A percentile compares a stretch with the other conserved stretches of the same genome.
Evolutionary conservation across 805 yeast genomes (phyloP).

Genomic region (Schizosaccharomyces pombe): DNA sequence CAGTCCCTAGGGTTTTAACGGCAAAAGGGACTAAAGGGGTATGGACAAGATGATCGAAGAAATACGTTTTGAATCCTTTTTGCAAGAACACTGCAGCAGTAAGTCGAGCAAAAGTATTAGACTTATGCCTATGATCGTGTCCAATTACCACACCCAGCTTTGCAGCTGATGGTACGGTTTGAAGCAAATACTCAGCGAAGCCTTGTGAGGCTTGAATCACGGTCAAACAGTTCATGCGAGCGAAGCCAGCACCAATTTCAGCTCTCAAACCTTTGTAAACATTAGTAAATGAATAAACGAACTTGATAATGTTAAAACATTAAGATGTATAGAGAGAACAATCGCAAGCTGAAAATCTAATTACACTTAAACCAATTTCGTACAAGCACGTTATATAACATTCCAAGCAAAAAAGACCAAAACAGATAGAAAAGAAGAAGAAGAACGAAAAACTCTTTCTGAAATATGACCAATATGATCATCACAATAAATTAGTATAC

Average conservation of each 20-base stretch:
- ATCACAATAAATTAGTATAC: too few species aligned
- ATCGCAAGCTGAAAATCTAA: too few species aligned
- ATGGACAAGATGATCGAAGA: slow-evolving; percentile 23
- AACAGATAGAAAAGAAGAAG: too few species aligned
- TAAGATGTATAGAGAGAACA: too few species aligned
- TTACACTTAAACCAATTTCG: too few species aligned
- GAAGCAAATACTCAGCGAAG: slow-evolving; percentile 15
- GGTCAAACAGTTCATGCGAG: slow-evolving; percentile 71
- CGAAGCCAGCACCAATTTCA: slow-evolving; percentile 74
- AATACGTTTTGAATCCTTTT: slow-evolving; percentile 44
- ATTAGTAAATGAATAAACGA: not conserved
- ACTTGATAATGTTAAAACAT: too few species aligned
- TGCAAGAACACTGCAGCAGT: slow-evolving; percentile 51
- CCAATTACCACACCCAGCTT: slow-evolving; percentile 46
- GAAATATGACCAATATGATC: too few species aligned
- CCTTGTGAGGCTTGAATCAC: slow-evolving; percentile 71
- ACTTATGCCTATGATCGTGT: slow-evolving; percentile 73
- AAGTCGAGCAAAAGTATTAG: slow-evolving; percentile 53
- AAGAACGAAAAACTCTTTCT: too few species aligned
- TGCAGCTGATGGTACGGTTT: slow-evolving; percentile 4
- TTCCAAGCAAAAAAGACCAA: too few species aligned
- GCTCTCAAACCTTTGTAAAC: slow-evolving; percentile 35
- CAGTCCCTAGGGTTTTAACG: slow-evolving; percentile 35
- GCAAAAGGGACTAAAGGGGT: slow-evolving; percentile 88
- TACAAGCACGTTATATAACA: too few species aligned